Conservation (phyloP, 192 early-diverging fungal genomes). For the Kickxella alabastrina region DNA sequence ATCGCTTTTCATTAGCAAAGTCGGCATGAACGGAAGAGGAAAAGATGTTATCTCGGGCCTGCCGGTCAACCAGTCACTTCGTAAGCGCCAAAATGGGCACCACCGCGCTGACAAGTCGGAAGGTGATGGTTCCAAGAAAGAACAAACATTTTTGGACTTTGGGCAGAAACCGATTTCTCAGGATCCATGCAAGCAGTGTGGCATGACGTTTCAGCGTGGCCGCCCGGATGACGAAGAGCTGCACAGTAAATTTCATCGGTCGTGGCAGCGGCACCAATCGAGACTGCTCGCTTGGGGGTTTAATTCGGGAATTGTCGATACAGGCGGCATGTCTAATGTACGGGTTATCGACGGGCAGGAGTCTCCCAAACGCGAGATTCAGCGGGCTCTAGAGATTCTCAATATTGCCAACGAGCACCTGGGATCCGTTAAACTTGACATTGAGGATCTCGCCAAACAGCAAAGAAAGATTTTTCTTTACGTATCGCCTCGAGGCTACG, state of each 20-base stretch:
- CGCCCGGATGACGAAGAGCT: slow-evolving; percentile 42
- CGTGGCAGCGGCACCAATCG: slow-evolving; percentile 22
- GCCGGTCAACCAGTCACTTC: no score
- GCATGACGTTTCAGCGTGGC: slow-evolving; percentile 50
- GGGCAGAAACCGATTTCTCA: slow-evolving; percentile 35
- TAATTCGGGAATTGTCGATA: not conserved
- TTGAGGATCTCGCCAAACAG: slow-evolving; percentile 8
- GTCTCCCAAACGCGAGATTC: slow-evolving; percentile 18
- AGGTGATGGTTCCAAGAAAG: slow-evolving; percentile 8
- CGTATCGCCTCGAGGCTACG: slow-evolving; percentile 15
- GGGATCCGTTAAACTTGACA: slow-evolving; percentile 25
- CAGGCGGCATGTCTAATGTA: slow-evolving; percentile 4
- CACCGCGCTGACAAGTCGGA: no score
- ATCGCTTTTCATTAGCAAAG: slow-evolving; percentile 11
- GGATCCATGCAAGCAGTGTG: slow-evolving; percentile 33
- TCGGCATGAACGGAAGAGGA: no score
- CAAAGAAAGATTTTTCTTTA: slow-evolving; percentile 48
- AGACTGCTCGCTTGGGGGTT: slow-evolving; percentile 15
- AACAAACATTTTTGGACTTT: slow-evolving; percentile 51
- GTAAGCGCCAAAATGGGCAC: no score
- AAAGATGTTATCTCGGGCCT: no score
- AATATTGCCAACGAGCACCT: slow-evolving; percentile 48
- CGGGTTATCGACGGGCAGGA: slow-evolving; percentile 14
- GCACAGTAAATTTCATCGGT: slow-evolving; percentile 32
- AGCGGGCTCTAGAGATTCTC: slow-evolving; percentile 33